These are phyloP conservation scores for Cladosporium halotolerans DNA, from an alignment of 2,329 filamentous ascomycete species.

Conservation along the genomic window DNA sequence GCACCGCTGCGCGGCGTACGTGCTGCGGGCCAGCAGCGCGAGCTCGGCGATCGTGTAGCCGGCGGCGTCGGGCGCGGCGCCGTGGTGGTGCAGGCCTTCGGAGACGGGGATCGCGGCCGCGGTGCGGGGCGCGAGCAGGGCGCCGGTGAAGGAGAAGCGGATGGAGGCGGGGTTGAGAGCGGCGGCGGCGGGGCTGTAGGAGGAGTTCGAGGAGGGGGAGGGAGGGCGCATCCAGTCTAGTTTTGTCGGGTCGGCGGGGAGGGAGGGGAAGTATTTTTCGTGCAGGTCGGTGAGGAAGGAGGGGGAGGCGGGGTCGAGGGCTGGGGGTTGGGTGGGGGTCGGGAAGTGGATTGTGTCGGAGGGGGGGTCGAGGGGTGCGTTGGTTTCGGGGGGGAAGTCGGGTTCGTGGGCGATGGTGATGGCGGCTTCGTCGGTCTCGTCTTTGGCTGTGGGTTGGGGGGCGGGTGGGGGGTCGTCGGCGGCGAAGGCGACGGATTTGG, in stretches of 20 bases:
- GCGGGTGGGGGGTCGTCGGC: neutral
- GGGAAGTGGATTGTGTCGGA: constrained; percentile 54
- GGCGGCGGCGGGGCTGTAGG: constrained; percentile 73
- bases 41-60: constrained; percentile 91
- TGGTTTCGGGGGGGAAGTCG: constrained; percentile 25
- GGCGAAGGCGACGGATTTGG: constrained; percentile 22
- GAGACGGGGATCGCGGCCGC: constrained; percentile 68
- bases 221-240: constrained; percentile 75
- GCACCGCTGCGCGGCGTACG: constrained; percentile 79
- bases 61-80: constrained; percentile 82
- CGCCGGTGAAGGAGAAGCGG: constrained; percentile 82
- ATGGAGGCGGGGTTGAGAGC: constrained; percentile 69
- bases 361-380: neutral
- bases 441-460: neutral
- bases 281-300: constrained; percentile 81
- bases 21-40: constrained; percentile 70
- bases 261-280: constrained; percentile 85
- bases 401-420: constrained; percentile 25
- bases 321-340: constrained; percentile 49
- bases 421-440: neutral
- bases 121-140: constrained; percentile 68
- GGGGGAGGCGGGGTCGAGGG: constrained; percentile 76
- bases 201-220: constrained; percentile 48
- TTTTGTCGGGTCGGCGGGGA: constrained; percentile 76
- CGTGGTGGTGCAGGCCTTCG: constrained; percentile 87